Conservation (phyloP, 805 yeast genomes). For the Sugiyamaella lignohabitans region DNA sequence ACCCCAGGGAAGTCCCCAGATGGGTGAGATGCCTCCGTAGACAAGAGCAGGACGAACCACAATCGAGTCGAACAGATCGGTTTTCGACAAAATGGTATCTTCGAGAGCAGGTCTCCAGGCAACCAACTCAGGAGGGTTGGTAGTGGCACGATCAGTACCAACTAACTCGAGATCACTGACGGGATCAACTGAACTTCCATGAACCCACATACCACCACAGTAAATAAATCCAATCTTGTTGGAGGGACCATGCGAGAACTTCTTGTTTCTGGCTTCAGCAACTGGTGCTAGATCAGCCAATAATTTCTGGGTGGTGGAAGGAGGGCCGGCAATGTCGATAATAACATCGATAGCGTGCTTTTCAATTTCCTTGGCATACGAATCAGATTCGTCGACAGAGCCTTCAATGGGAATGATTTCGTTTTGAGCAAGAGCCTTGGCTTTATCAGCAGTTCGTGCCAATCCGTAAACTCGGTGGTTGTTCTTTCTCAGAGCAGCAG, state of each 20-base stretch:
- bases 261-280: background rate
- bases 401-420: constrained; percentile 10
- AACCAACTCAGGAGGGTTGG: constrained; percentile 2
- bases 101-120: constrained; percentile 10
- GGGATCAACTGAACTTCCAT: constrained; percentile 4
- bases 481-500: background rate
- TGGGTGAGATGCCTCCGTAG: constrained; percentile 11
- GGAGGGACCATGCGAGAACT: background rate
- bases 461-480: constrained; percentile 13
- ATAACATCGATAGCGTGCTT: constrained; percentile 9
- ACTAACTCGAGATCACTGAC: constrained; percentile 5
- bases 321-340: constrained; percentile 8
- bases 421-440: background rate
- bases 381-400: constrained; percentile 7
- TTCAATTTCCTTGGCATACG: constrained; percentile 5
- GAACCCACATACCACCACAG: constrained; percentile 11
- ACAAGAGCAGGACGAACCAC: constrained; percentile 11
- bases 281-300: background rate
- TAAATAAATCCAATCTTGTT: constrained; percentile 9
- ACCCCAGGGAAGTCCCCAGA: constrained; percentile 7
- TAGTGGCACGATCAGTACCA: background rate
- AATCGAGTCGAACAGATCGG: constrained; percentile 3
- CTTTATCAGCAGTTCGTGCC: constrained; percentile 11
- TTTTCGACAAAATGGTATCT: background rate
- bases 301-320: background rate